Percentiles rank a stretch among this genome's conserved stretches.
phyloP scores from a whole-genome alignment of 768 basidiomycete species.

The Lactifluus volemus region DNA sequence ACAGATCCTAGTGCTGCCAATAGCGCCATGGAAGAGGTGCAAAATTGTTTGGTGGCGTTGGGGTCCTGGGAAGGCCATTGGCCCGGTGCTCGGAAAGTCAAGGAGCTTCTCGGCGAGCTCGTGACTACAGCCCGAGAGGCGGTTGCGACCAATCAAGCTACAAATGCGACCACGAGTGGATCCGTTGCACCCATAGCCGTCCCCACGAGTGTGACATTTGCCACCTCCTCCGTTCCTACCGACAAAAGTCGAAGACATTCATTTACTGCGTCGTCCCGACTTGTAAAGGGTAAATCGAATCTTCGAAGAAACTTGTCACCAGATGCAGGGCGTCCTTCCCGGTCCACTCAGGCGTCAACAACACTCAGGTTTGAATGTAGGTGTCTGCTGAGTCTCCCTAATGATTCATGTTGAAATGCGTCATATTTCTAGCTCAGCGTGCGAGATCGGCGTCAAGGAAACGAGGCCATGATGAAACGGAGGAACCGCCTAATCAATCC shows the following conservation, averaged over 20 bases:
- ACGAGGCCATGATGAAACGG: constrained; percentile 61
- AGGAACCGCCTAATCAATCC: constrained; percentile 36
- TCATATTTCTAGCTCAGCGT: constrained; percentile 42
- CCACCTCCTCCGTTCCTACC: constrained; percentile 3
- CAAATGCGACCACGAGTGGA: constrained; percentile 20
- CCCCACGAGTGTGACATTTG: not conserved
- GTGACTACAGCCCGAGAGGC: constrained; percentile 63
- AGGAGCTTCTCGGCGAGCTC: constrained; percentile 65
- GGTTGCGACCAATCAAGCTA: constrained; percentile 31
- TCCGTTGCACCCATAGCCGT: constrained; percentile 6
- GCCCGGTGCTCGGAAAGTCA: constrained; percentile 86
- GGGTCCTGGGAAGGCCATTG: constrained; percentile 79
- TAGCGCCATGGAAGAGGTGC: constrained; percentile 77
- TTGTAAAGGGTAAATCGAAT: constrained; percentile 21
- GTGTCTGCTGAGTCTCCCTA: constrained; percentile 10
- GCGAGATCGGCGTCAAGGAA: constrained; percentile 71
- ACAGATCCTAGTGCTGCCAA: constrained; percentile 53
- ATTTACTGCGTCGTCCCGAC: constrained; percentile 14
- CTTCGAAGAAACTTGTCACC: constrained; percentile 27
- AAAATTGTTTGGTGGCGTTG: constrained; percentile 57
- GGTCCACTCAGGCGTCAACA: constrained; percentile 22
- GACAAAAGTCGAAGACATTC: constrained; percentile 19
- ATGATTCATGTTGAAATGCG: not conserved
- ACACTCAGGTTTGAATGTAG: constrained; percentile 28
- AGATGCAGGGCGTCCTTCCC: constrained; percentile 26